Percentiles rank a stretch among this genome's conserved stretches.
Conservation (phyloP, 805 yeast species). For the Starmerella gropengiesseri region DNA sequence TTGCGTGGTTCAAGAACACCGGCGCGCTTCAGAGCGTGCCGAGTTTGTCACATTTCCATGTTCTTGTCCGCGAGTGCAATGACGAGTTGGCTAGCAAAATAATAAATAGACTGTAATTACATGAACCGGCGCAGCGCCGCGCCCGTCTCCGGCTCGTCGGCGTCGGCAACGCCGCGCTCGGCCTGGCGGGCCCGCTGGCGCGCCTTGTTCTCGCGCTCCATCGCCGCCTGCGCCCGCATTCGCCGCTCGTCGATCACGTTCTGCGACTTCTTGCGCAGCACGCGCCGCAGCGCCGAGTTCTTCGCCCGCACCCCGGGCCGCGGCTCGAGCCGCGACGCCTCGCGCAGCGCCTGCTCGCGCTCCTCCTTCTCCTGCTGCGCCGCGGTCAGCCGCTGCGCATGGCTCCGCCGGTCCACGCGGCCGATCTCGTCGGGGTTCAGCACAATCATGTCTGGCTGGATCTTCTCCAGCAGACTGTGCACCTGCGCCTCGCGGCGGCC, state of each 20-base stretch:
- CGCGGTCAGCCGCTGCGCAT: slow-evolving; percentile 51
- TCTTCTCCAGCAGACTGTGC: slow-evolving; percentile 68
- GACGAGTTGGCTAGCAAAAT: background rate
- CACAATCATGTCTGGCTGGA: slow-evolving; percentile 84
- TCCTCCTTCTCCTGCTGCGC: slow-evolving; percentile 32
- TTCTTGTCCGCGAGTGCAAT: slow-evolving; percentile 30
- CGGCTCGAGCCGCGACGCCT: slow-evolving; percentile 44
- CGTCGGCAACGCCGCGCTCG: slow-evolving; percentile 19
- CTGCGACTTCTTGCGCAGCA: slow-evolving; percentile 69
- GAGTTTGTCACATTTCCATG: slow-evolving; percentile 48
- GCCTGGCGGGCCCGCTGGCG: slow-evolving; percentile 18
- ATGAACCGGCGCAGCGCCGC: slow-evolving; percentile 24
- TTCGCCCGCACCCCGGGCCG: slow-evolving; percentile 65
- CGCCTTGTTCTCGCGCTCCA: slow-evolving; percentile 53
- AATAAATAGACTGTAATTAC: slow-evolving; percentile 9
- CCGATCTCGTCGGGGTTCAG: slow-evolving; percentile 85
- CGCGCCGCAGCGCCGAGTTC: slow-evolving; percentile 72
- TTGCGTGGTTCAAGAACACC: slow-evolving; percentile 52
- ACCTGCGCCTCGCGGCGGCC: slow-evolving; percentile 94
- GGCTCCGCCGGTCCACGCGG: slow-evolving; percentile 61
- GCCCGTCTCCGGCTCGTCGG: slow-evolving; percentile 22
- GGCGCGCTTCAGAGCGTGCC: slow-evolving; percentile 44
- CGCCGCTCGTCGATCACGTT: slow-evolving; percentile 82
- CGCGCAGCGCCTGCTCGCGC: slow-evolving; percentile 36
- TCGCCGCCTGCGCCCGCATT: slow-evolving; percentile 60